Evolutionary conservation across 176 grass and related monocot species (phyloP).

Genomic region (sorghum (Sorghum bicolor)): DNA sequence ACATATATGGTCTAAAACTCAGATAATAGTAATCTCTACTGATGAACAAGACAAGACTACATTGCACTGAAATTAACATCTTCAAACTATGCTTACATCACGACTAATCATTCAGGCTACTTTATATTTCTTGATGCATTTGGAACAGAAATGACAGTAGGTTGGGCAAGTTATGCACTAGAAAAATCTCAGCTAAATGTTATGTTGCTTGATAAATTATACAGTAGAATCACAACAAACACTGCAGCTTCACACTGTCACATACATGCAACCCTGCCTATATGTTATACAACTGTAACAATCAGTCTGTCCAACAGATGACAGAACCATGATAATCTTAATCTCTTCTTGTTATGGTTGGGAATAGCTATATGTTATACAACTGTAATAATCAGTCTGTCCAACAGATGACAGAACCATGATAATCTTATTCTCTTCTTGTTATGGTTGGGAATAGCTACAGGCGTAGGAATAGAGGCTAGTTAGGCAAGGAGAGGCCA

Average conservation of each 20-base stretch:
- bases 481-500: too few relatives aligned
- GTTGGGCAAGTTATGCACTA: background rate
- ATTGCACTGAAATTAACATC: background rate
- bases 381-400: background rate
- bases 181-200: background rate
- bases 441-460: too few relatives aligned
- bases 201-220: background rate
- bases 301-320: background rate
- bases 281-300: background rate
- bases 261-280: background rate
- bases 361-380: background rate
- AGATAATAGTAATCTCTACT: background rate
- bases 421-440: background rate
- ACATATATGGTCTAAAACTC: slow-evolving; percentile 6
- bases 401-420: background rate
- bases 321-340: background rate
- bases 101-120: background rate
- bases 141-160: background rate
- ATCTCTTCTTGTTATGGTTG: background rate
- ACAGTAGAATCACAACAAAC: background rate
- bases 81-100: slow-evolving; percentile 13
- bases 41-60: background rate
- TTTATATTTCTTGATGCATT: slow-evolving; percentile 13
- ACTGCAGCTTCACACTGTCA: background rate
- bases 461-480: too few relatives aligned